A percentile compares a stretch with the other conserved stretches of the same genome.
These are phyloP conservation scores for Rhizoctonia solani DNA, from an alignment of 1,284 basidiomycete species.

Conservation along the genomic window DNA sequence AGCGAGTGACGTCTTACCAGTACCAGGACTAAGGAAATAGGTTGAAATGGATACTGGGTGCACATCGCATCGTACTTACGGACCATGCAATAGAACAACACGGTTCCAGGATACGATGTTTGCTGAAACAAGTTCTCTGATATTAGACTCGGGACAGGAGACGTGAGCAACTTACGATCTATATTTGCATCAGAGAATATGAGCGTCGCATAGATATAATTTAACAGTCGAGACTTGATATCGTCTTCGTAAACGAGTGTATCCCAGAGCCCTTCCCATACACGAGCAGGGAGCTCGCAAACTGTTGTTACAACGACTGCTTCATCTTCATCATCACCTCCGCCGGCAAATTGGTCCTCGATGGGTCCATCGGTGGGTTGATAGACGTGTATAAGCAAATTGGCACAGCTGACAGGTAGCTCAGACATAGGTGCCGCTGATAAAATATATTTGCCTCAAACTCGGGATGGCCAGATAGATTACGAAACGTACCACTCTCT, in stretches of 20 bases:
- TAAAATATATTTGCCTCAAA: constrained; percentile 41
- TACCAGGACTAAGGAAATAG: constrained; percentile 66
- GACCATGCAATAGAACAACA: constrained; percentile 92
- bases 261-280: constrained; percentile 87
- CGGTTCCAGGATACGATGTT: constrained; percentile 96
- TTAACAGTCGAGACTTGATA: constrained; percentile 85
- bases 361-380: constrained; percentile 70
- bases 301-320: constrained; percentile 75
- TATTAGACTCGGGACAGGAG: not conserved
- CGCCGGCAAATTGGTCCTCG: constrained; percentile 78
- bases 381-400: constrained; percentile 85
- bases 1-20: constrained; percentile 96
- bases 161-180: constrained; percentile 60
- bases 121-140: constrained; percentile 50
- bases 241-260: constrained; percentile 84
- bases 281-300: constrained; percentile 78
- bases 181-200: constrained; percentile 87
- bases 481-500: constrained; percentile 53
- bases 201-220: constrained; percentile 94
- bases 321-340: constrained; percentile 69
- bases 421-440: constrained; percentile 55
- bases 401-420: constrained; percentile 55
- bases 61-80: constrained; percentile 46
- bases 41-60: not conserved
- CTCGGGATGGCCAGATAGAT: not conserved